Conservation (phyloP, 2,329 filamentous ascomycete genomes). For the Aspergillus quadricinctus region DNA sequence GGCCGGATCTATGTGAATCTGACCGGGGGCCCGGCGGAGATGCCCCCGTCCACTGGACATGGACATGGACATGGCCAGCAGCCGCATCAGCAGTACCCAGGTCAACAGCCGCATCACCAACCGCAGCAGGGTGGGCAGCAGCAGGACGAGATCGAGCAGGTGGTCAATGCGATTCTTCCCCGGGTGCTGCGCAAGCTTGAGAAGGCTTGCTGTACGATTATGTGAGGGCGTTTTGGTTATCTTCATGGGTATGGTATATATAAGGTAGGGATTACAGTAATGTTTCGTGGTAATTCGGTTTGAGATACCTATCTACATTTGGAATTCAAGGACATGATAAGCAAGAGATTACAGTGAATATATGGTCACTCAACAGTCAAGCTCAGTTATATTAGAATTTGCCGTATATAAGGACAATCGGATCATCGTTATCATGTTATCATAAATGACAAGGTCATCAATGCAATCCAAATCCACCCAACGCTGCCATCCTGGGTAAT, state of each 20-base stretch:
- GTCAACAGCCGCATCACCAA: conserved; percentile 32
- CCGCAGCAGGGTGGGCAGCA: conserved; percentile 46
- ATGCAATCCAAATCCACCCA: not conserved
- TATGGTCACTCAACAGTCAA: not conserved
- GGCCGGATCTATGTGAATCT: conserved; percentile 87
- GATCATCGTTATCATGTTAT: not conserved
- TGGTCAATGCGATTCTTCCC: conserved; percentile 58
- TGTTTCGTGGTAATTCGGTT: not conserved
- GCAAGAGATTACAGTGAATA: not conserved
- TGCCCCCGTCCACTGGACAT: conserved; percentile 38
- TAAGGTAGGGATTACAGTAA: not conserved
- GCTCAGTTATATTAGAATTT: not conserved
- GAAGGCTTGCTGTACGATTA: conserved; percentile 68
- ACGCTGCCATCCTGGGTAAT: not conserved
- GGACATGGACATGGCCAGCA: conserved; percentile 41
- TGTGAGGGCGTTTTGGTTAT: conserved; percentile 48
- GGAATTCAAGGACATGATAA: not conserved
- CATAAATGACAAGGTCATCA: not conserved
- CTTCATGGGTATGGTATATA: not conserved
- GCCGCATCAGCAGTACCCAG: conserved; percentile 36
- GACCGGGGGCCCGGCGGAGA: conserved; percentile 61
- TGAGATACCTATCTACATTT: not conserved
- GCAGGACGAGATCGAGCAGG: conserved; percentile 55
- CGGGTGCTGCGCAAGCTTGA: conserved; percentile 61
- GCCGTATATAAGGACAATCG: not conserved